These are phyloP conservation scores for Nicotiana tomentosiformis DNA, from an alignment of 257 asterid genomes.

Conservation along the genomic window DNA sequence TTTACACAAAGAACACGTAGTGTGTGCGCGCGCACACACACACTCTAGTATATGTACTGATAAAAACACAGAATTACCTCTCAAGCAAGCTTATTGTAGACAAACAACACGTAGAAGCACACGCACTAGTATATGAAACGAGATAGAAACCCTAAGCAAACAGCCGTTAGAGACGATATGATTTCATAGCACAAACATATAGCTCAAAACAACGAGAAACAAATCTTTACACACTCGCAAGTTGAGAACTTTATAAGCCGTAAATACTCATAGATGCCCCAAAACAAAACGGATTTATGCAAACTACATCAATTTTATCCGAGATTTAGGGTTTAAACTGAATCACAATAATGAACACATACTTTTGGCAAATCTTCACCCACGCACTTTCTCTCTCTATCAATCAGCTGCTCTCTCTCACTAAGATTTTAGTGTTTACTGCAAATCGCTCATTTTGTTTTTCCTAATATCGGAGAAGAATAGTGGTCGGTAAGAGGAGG, in stretches of 20 bases:
- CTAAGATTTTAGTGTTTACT: neutral
- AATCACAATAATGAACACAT: neutral
- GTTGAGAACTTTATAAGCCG: neutral
- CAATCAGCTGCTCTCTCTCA: neutral
- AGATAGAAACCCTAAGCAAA: neutral
- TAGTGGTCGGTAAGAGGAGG: conserved; percentile 15
- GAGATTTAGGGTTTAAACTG: neutral
- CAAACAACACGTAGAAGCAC: neutral
- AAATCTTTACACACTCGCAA: neutral
- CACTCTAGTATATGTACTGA: too few relatives aligned
- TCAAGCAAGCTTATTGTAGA: neutral
- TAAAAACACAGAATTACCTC: neutral
- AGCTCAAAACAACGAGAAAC: neutral
- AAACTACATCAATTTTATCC: neutral
- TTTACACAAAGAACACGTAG: too few relatives aligned
- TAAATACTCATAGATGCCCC: neutral
- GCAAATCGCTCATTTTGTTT: neutral
- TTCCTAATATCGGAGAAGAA: conserved; percentile 11
- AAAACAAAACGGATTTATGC: neutral
- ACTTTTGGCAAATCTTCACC: neutral
- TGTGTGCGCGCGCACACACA: too few relatives aligned
- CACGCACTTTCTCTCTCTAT: neutral
- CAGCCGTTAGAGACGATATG: neutral
- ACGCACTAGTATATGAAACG: neutral
- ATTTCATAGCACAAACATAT: neutral